These are phyloP conservation scores for Xylariales sp. DNA, from an alignment of 2,329 filamentous ascomycete species.

Conservation along the genomic window DNA sequence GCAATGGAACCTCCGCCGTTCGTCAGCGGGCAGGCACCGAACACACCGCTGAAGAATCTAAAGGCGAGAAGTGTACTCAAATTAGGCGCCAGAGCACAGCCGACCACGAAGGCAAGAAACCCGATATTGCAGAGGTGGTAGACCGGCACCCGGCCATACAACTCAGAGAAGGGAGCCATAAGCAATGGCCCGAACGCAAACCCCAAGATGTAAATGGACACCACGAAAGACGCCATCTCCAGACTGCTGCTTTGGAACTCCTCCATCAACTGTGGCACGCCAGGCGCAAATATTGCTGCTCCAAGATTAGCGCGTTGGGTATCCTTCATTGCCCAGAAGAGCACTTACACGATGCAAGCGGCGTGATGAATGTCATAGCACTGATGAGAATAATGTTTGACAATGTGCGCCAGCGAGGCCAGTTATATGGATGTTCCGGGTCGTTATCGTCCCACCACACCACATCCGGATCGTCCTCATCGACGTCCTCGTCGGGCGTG, in stretches of 20 bases:
- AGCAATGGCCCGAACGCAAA: slow-evolving; percentile 42
- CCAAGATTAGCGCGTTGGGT: neutral
- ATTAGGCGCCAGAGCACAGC: slow-evolving; percentile 46
- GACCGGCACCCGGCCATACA: slow-evolving; percentile 48
- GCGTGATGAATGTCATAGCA: slow-evolving; percentile 9
- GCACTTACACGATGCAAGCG: slow-evolving; percentile 10
- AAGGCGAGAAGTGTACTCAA: slow-evolving; percentile 50
- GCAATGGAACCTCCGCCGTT: slow-evolving; percentile 64
- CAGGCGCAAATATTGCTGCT: slow-evolving; percentile 11
- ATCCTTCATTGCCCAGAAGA: neutral
- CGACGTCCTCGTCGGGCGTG: slow-evolving; percentile 21
- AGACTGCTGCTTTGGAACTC: slow-evolving; percentile 8
- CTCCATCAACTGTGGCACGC: slow-evolving; percentile 10
- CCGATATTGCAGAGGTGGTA: slow-evolving; percentile 41
- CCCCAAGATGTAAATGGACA: slow-evolving; percentile 11
- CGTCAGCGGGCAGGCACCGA: slow-evolving; percentile 58
- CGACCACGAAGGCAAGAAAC: slow-evolving; percentile 36
- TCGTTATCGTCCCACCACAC: slow-evolving; percentile 28
- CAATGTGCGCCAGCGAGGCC: slow-evolving; percentile 26
- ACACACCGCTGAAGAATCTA: slow-evolving; percentile 57
- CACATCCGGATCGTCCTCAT: slow-evolving; percentile 7
- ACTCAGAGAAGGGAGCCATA: slow-evolving; percentile 53
- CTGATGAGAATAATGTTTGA: slow-evolving; percentile 8
- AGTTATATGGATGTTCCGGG: slow-evolving; percentile 50
- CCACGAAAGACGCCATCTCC: slow-evolving; percentile 9